Evolutionary conservation across 768 basidiomycete species (phyloP), one percentile per base, ranked within the genome.

Genomic region (Hydnum rufescens): DNA sequence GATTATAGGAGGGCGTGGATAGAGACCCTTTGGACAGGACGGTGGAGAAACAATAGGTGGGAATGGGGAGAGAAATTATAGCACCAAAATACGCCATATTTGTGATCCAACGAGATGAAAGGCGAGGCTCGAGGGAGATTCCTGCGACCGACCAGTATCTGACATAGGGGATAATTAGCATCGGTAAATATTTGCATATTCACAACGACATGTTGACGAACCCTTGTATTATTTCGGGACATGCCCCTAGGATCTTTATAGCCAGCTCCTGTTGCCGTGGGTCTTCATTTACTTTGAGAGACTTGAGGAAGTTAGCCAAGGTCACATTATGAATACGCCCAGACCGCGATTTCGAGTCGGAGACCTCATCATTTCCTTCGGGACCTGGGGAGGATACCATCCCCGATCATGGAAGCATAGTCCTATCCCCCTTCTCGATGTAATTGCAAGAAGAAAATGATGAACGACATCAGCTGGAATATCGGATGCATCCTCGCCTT

Each of bases 51-150:
- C 74, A 74, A 0, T 67, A 58, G 0, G 67, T 58, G 0, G 90
- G 87, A 1, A 89, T 66, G 0, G 84, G 77, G 0, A 89, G 72
- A 0, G 83, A 80, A 49, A 95, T 71, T 51, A 96, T 73, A 4
- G 71, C 71, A 2, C 81, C 85, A 36, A 86, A 76, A 60, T 90
- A 82, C 3, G 85, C 70, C 57, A 95, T 78, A 54, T 89, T 93
- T 0, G 82, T 76, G 30, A 96, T 78, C 90, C 93, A 97, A 61
- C 80, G 82, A 0, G 83, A 83, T 0, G 85, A 84, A 3, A 90
- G 72, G 2, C 88, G 77, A 0, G 89, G 87, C 59, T 93, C 88
- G 3, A 92, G 70, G 0, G 84, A 82, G 31, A 87, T 65, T 2
- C 72, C 71, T 3, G 74, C 76, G 1, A 70, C 70, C 13, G 77